These are phyloP conservation scores for Pythium pectinolyticum DNA, from an alignment of 352 stramenopile species.

Conservation along the genomic window DNA sequence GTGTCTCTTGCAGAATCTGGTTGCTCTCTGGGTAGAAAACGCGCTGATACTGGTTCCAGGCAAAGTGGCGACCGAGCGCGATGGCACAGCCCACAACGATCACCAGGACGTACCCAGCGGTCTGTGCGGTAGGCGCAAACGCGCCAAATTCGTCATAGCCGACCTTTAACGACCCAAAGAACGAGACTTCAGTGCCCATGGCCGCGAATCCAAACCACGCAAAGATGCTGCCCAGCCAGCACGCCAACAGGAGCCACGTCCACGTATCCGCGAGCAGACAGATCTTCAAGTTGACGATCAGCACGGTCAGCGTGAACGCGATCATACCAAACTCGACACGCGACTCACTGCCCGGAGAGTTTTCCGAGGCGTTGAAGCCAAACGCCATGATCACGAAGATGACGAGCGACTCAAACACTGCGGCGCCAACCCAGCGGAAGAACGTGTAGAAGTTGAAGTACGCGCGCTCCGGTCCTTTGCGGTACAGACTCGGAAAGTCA, in stretches of 20 bases:
- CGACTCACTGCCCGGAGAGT: conserved; percentile 57
- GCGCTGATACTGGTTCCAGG: conserved; percentile 81
- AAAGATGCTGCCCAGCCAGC: conserved; percentile 65
- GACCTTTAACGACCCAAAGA: conserved; percentile 67
- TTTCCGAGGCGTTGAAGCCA: conserved; percentile 70
- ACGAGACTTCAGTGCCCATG: conserved; percentile 54
- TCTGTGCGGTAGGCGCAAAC: conserved; percentile 57
- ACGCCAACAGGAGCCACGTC: conserved; percentile 57
- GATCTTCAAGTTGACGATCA: conserved; percentile 95
- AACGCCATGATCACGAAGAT: conserved; percentile 83
- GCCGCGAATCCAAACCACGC: conserved; percentile 69
- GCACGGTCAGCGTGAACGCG: conserved; percentile 90
- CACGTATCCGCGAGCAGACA: conserved; percentile 81
- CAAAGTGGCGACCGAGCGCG: conserved; percentile 67
- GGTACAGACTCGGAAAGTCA: conserved; percentile 79
- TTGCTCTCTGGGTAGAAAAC: conserved; percentile 70
- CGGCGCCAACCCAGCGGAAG: conserved; percentile 72
- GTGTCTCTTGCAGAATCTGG: conserved; percentile 71
- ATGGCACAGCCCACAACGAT: conserved; percentile 68
- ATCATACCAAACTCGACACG: conserved; percentile 84
- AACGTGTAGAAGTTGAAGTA: conserved; percentile 86
- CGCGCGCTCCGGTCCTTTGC: conserved; percentile 54
- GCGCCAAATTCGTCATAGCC: conserved; percentile 78
- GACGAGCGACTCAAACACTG: conserved; percentile 76
- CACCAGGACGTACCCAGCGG: conserved; percentile 62